These are phyloP conservation scores for Elymus sibiricus DNA, from an alignment of 176 grass and related monocot genomes.

Conservation along the genomic window DNA sequence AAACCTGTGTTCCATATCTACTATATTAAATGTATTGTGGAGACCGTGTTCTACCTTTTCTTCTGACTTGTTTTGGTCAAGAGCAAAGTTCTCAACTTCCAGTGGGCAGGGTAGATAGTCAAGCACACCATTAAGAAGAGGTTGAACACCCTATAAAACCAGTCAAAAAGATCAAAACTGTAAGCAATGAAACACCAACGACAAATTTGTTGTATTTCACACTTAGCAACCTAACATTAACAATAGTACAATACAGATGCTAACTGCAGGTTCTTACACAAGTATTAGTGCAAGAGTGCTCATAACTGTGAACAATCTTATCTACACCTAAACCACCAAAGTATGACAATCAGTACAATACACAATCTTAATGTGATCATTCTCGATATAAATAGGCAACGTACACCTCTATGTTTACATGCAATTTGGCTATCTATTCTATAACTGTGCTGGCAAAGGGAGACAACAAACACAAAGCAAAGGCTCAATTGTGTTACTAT, in stretches of 20 bases:
- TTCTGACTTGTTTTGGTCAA: conserved; percentile 95
- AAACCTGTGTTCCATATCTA: neutral
- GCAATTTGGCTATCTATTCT: neutral
- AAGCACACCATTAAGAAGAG: conserved; percentile 89
- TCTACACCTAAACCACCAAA: neutral
- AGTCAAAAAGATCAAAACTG: conserved; percentile 25
- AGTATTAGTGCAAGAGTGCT: neutral
- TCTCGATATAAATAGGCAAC: conserved; percentile 13
- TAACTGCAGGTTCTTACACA: conserved; percentile 1
- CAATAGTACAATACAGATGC: neutral
- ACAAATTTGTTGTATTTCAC: neutral
- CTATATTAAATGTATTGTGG: conserved; percentile 3
- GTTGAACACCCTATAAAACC: conserved; percentile 83
- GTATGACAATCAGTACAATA: conserved; percentile 1
- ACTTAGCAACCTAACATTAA: conserved; percentile 32
- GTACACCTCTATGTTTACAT: neutral
- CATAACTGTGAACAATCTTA: neutral
- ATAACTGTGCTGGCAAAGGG: neutral
- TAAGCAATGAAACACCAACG: neutral
- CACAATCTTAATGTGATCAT: neutral
- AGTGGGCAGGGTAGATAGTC: conserved; percentile 83
- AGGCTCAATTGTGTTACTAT: neutral
- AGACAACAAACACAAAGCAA: neutral
- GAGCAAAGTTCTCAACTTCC: conserved; percentile 88
- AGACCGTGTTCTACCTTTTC: conserved; percentile 63